Evolutionary conservation across 2,329 filamentous ascomycete species (phyloP), one percentile per base, ranked within the genome.

Genomic region (Talaromyces sp.): DNA sequence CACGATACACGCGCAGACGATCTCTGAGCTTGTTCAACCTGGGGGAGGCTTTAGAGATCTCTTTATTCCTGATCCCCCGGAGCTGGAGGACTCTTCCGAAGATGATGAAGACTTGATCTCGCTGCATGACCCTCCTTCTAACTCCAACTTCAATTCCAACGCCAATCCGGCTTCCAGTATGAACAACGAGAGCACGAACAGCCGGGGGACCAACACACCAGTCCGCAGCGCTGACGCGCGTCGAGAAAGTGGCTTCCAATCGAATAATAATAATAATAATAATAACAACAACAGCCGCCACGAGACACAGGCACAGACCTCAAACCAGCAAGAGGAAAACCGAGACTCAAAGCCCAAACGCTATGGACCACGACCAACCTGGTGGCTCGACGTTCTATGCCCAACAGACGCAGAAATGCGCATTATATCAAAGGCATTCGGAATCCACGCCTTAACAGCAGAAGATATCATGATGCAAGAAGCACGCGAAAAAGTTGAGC

Each of bases 381-480:
- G 95, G 87, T 99, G 95, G 95, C 85, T 99, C 3, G 95, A 99
- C 77, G 87, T 99, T 5, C 83, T 97, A 27, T 91, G 87, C 52
- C 95, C 95, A 0, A 97, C 93, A 0, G 93, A 98, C 73, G 88
- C 89, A 0, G 95, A 99, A 78, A 98, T 99, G 95, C 94, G 93
- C 75, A 88, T 95, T 9, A 85, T 99, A 47, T 88, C 92, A 35
- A 96, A 96, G 74, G 86, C 95, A 0, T 99, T 99, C 74, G 92
- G 93, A 16, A 97, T 99, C 66, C 95, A 99, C 79, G 93, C 95
- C 0, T 81, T 99, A 65, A 99, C 95, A 0, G 90, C 92, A 1
- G 95, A 99, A 77, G 95, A 99, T 75, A 97, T 99, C 72, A 90
- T 98, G 85, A 89, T 97, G 82, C 92, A 98, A 76, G 95, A 99